These are phyloP conservation scores for Mycoemilia scoparia DNA, from an alignment of 192 early-diverging fungal genomes.

Conservation along the genomic window DNA sequence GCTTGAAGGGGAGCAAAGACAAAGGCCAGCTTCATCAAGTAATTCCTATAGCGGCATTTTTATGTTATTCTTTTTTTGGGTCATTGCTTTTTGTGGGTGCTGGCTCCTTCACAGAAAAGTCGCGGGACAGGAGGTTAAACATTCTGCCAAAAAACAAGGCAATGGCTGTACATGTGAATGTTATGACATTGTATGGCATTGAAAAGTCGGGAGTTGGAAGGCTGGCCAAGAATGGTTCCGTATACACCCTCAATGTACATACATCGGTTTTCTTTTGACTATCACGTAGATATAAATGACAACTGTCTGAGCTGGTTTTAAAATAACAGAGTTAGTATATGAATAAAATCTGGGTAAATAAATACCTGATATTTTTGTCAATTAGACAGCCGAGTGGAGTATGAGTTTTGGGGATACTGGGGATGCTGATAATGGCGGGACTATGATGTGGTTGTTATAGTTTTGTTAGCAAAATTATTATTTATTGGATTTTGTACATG, in stretches of 20 bases:
- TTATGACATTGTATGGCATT: conserved; percentile 99
- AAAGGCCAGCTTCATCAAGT: no score
- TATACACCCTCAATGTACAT: conserved; percentile 43
- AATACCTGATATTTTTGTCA: no score
- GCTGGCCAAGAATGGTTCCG: conserved; percentile 69
- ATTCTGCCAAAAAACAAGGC: conserved; percentile 91
- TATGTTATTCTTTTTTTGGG: no score
- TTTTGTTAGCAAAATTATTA: no score
- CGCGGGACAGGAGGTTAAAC: conserved; percentile 64
- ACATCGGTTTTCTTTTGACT: conserved; percentile 2
- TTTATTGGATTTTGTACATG: no score
- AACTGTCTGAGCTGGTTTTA: background rate
- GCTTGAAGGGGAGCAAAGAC: no score
- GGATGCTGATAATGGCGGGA: no score
- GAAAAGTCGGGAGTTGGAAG: conserved; percentile 94
- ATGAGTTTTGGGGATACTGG: no score
- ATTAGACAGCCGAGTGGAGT: no score
- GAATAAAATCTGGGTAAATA: conserved; percentile 6
- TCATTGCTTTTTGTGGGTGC: no score
- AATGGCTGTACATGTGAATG: conserved; percentile 87
- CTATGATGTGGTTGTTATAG: no score
- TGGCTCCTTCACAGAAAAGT: conserved; percentile 28
- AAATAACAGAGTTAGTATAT: background rate
- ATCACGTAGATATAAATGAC: background rate
- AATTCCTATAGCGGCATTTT: no score